Evolutionary conservation across 768 basidiomycete genomes (phyloP), one percentile per base, ranked within the genome.

Genomic region (Mycena leptocephala): DNA sequence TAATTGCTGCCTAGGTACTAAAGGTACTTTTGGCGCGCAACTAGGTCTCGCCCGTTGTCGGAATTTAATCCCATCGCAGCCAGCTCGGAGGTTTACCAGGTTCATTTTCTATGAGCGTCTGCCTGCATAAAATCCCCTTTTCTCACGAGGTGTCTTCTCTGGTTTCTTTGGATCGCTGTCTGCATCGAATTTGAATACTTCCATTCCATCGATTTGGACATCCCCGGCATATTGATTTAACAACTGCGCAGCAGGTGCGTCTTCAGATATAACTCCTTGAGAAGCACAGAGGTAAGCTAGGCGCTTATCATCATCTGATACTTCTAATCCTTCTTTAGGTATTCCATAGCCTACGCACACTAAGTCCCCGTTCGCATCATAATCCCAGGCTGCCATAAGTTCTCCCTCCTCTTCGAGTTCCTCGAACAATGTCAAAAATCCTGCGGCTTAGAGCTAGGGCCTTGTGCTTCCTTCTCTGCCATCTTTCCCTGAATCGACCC

Each of bases 381-480:
- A 30, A 5, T 65, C 39, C 63, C 63, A 65, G 18, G 63, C 43
- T 20, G 63, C 48, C 41, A 48, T 65, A 32, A 65, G 24, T 65
- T 65, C 63, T 65, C 43, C 63, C 63, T 26, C 63, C 1, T 30
- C 63, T 18, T 46, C 14, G 63, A 65, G 63, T 32, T 65, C 63
- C 18, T 65, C 20, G 43, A 65, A 65, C 24, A 65, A 3, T 18
- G 1, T 16, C 16, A 48, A 65, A 65, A 65, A 65, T 65, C 63
- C 63, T 65, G 43, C 16, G n/a, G n/a, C n/a, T n/a, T n/a, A 20
- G 43, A 13, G 3, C 28, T 10, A 28, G n/a, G n/a, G n/a, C n/a
- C 30, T 18, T 32, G 11, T 32, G 30, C 4, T 56, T 16, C 55
- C 2, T 5, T 2, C 10, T 43, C 55, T 56, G 26, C 28, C 5